Evolutionary conservation across 2,329 filamentous ascomycete genomes (phyloP).

Genomic region (Zymoseptoria crescenta): DNA sequence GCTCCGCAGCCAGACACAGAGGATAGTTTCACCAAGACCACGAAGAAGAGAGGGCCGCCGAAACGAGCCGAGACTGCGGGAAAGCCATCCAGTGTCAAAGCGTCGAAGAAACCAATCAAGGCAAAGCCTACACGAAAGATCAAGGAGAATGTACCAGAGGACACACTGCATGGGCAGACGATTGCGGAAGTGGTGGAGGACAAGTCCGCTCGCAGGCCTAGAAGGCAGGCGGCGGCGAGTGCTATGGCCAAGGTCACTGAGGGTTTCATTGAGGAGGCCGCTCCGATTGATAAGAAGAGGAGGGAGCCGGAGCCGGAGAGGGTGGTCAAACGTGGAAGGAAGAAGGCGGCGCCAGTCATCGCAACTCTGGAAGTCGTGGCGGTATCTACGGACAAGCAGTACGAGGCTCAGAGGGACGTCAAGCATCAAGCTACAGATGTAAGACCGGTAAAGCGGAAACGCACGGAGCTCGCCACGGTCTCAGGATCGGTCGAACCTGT

Average conservation of each 20-base stretch:
- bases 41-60: constrained; percentile 4
- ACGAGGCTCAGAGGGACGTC: not conserved
- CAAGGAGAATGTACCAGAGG: not conserved
- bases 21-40: constrained; percentile 11
- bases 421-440: not conserved
- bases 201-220: constrained; percentile 10
- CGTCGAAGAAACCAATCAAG: not conserved
- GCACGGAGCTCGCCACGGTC: not conserved
- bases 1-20: constrained; percentile 3
- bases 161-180: not conserved
- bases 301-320: constrained; percentile 6
- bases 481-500: not conserved
- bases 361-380: not conserved
- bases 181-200: not conserved
- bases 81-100: not conserved
- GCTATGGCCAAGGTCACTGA: constrained; percentile 18
- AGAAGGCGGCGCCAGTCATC: not conserved
- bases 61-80: constrained; percentile 1
- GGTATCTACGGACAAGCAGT: not conserved
- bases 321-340: not conserved
- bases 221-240: constrained; percentile 18
- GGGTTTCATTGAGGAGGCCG: constrained; percentile 18
- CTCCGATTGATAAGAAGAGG: constrained; percentile 19
- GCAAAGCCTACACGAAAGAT: not conserved
- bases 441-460: not conserved